Conservation (phyloP, 2,329 filamentous ascomycete genomes). For the Alternaria sp. region DNA sequence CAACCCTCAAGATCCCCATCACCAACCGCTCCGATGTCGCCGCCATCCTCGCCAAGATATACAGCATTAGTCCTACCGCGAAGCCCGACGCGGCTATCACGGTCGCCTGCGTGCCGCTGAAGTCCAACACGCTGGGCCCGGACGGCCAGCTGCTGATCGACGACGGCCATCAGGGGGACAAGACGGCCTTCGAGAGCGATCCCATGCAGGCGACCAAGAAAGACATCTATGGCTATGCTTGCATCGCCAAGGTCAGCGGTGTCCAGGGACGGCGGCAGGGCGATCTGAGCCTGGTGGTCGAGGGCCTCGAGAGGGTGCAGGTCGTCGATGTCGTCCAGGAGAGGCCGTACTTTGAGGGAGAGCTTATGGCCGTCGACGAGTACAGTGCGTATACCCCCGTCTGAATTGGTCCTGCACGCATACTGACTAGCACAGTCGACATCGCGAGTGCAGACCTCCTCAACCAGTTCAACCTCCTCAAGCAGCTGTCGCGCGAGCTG, state of each 20-base stretch:
- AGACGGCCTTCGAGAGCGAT: slow-evolving; percentile 57
- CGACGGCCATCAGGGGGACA: slow-evolving; percentile 58
- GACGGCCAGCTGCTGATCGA: slow-evolving; percentile 79
- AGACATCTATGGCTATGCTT: slow-evolving; percentile 84
- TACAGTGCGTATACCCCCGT: slow-evolving; percentile 58
- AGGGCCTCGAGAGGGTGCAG: slow-evolving; percentile 79
- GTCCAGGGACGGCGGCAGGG: slow-evolving; percentile 56
- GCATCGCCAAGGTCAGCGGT: slow-evolving; percentile 63
- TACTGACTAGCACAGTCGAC: slow-evolving; percentile 33
- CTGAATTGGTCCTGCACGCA: neutral
- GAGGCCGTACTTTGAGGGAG: slow-evolving; percentile 84
- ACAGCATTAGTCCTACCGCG: slow-evolving; percentile 72
- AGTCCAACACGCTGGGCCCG: slow-evolving; percentile 71
- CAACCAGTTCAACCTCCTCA: slow-evolving; percentile 78
- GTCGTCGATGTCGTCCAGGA: slow-evolving; percentile 78
- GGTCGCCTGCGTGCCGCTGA: slow-evolving; percentile 86
- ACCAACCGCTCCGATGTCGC: slow-evolving; percentile 85
- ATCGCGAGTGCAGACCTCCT: slow-evolving; percentile 61
- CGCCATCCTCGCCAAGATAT: slow-evolving; percentile 83
- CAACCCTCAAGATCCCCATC: slow-evolving; percentile 83
- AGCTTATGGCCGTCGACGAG: slow-evolving; percentile 75
- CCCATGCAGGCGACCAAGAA: slow-evolving; percentile 52
- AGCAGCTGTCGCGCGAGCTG: slow-evolving; percentile 84
- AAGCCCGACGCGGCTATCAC: slow-evolving; percentile 73
- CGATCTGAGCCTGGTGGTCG: slow-evolving; percentile 82